Evolutionary conservation across 768 basidiomycete species (phyloP).

Genomic region (Tricholoma sp.): DNA sequence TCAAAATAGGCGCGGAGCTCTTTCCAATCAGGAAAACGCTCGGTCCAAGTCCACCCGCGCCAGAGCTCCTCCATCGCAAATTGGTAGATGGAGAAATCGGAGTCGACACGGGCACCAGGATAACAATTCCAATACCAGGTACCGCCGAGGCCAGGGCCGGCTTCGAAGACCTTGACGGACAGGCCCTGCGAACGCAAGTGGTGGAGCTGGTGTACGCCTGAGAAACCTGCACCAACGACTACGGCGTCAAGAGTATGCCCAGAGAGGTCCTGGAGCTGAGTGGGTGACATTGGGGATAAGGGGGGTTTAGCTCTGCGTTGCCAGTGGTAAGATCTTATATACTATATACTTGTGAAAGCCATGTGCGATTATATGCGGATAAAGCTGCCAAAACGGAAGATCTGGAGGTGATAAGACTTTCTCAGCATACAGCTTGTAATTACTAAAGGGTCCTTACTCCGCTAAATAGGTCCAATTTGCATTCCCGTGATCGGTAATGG

Average conservation of each 20-base stretch:
- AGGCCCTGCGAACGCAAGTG: slow-evolving; percentile 14
- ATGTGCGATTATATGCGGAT: no score
- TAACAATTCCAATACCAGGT: slow-evolving; percentile 25
- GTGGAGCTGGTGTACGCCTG: slow-evolving; percentile 15
- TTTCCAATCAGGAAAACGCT: slow-evolving; percentile 10
- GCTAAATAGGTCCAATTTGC: no score
- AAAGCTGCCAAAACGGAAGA: no score
- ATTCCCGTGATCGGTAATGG: no score
- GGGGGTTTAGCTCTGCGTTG: no score
- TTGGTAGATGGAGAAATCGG: slow-evolving; percentile 19
- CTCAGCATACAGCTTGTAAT: no score
- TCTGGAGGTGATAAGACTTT: no score
- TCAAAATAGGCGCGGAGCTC: slow-evolving; percentile 20
- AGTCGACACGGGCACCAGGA: slow-evolving; percentile 22
- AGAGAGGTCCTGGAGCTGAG: neutral
- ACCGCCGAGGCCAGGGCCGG: slow-evolving; percentile 17
- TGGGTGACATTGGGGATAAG: no score
- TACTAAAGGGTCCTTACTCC: no score
- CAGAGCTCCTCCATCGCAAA: slow-evolving; percentile 20
- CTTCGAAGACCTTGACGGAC: slow-evolving; percentile 17
- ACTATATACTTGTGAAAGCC: no score
- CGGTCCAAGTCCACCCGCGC: slow-evolving; percentile 19
- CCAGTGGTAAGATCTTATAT: no score
- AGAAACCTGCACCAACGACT: slow-evolving; percentile 22
- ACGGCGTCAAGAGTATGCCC: slow-evolving; percentile 14